phyloP scores from a whole-genome alignment of 2,329 filamentous ascomycete species.

The Sclerotiophoma versabilis region DNA sequence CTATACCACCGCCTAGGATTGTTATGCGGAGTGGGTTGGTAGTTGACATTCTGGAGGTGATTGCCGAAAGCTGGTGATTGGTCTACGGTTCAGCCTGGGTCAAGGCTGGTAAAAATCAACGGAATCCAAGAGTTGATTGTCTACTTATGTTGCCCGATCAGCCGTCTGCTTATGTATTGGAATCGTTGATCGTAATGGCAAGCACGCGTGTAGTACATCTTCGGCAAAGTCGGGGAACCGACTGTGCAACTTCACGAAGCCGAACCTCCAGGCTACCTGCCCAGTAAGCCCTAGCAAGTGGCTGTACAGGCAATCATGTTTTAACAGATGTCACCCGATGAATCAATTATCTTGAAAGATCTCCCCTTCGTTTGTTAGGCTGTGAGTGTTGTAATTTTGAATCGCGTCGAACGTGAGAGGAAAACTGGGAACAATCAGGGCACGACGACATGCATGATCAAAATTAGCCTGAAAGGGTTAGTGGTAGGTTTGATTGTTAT shows the following conservation, averaged over 20 bases:
- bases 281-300: background rate
- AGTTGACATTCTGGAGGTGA: background rate
- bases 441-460: too few species aligned
- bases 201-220: background rate
- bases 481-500: too few species aligned
- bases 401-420: too few species aligned
- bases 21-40: conserved; percentile 31
- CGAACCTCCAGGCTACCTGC: background rate
- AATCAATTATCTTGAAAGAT: background rate
- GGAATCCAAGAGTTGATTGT: background rate
- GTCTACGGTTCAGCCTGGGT: background rate
- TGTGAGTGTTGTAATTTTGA: too few species aligned
- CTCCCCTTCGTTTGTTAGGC: too few species aligned
- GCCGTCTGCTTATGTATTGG: conserved; percentile 4
- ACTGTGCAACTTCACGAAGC: background rate
- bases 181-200: background rate
- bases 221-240: conserved; percentile 19
- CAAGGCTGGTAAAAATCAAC: background rate
- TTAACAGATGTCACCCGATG: background rate
- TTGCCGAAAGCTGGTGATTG: too few species aligned
- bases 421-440: too few species aligned
- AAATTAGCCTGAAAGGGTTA: too few species aligned
- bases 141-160: background rate
- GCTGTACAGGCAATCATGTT: background rate
- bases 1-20: conserved; percentile 45